A percentile compares a stretch with the other conserved stretches of the same genome.
Conservation (phyloP, 2,329 filamentous ascomycete species). For the Fusarium globosum region DNA sequence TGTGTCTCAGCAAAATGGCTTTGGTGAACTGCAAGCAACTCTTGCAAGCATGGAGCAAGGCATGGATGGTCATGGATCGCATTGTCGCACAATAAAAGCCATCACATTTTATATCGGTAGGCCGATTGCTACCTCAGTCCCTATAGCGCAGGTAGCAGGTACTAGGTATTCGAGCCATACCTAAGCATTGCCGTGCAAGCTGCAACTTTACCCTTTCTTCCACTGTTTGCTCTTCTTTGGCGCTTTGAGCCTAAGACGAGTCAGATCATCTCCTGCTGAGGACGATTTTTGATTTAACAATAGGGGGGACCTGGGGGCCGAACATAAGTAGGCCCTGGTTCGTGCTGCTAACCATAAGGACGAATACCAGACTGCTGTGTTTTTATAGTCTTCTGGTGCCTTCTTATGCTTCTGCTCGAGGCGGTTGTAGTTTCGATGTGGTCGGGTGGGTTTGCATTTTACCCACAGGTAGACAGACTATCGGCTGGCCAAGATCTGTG, state of each 20-base stretch:
- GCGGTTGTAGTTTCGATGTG: neutral
- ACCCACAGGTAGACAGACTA: neutral
- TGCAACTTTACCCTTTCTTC: constrained; percentile 19
- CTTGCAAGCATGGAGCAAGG: constrained; percentile 20
- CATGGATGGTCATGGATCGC: constrained; percentile 4
- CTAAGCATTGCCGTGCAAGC: neutral
- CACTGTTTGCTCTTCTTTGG: constrained; percentile 12
- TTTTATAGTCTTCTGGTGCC: neutral
- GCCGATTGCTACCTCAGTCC: neutral
- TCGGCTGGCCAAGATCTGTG: constrained; percentile 18
- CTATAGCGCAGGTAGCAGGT: neutral
- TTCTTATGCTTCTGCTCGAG: neutral
- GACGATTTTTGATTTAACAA: neutral
- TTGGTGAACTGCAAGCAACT: constrained; percentile 23
- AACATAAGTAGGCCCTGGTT: neutral
- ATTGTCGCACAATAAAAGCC: constrained; percentile 22
- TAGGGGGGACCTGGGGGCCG: too few relatives aligned
- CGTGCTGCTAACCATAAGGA: neutral
- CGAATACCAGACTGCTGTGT: neutral
- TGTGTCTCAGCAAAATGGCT: neutral
- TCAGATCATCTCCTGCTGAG: neutral
- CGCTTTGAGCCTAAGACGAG: neutral
- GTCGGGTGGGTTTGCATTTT: neutral
- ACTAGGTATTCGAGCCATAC: neutral
- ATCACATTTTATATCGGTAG: constrained; percentile 16